Conservation (phyloP, 768 basidiomycete species). For the Collybia sp. region DNA sequence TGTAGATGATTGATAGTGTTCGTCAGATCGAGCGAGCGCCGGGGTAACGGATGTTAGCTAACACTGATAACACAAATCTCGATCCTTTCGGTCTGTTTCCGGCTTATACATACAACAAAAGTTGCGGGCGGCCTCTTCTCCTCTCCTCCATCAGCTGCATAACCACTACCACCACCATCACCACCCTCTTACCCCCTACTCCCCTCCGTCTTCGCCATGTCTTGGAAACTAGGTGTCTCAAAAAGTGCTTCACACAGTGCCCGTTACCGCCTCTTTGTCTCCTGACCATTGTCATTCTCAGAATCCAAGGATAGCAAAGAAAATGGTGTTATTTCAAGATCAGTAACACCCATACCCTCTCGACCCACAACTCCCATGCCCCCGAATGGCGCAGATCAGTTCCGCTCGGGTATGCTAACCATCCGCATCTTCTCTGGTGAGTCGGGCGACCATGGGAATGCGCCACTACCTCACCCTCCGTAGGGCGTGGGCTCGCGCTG, state of each 20-base stretch:
- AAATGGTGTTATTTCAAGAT: constrained; percentile 68
- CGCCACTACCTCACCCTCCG: not conserved
- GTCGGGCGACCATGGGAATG: constrained; percentile 14
- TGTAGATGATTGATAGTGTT: no score
- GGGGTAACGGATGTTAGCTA: no score
- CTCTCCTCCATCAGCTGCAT: constrained; percentile 14
- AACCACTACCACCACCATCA: constrained; percentile 5
- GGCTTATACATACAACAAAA: not conserved
- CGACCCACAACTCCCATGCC: constrained; percentile 76
- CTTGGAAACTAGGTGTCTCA: constrained; percentile 45
- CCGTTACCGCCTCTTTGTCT: not conserved
- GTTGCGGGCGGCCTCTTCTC: constrained; percentile 25
- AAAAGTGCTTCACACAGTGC: constrained; percentile 30
- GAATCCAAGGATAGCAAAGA: constrained; percentile 70
- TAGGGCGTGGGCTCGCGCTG: constrained; percentile 78
- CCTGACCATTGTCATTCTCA: constrained; percentile 19
- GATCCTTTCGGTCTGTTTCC: constrained; percentile 7
- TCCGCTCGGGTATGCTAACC: constrained; percentile 87
- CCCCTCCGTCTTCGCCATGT: constrained; percentile 30
- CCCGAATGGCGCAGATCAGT: constrained; percentile 50
- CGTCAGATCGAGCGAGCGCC: no score
- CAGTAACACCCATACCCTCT: constrained; percentile 77
- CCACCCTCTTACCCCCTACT: constrained; percentile 9
- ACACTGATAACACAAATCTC: not conserved
- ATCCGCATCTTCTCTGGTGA: constrained; percentile 92